Evolutionary conservation across 176 grass and related monocot genomes (phyloP).

Genomic region (Ampelocalamus luodianensis): DNA sequence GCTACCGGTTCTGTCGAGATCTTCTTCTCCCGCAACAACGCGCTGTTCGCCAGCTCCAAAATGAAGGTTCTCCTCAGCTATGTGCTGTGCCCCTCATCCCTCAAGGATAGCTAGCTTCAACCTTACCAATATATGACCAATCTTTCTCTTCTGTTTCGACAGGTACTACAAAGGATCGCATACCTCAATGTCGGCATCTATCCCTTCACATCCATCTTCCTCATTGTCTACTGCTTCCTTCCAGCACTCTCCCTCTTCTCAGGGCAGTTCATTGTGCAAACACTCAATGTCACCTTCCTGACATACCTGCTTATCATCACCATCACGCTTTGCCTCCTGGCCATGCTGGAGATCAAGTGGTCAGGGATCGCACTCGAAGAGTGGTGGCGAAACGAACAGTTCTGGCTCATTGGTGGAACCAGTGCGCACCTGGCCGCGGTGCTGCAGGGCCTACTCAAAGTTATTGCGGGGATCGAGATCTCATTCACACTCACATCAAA

Average conservation of each 20-base stretch:
- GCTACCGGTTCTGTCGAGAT: constrained; percentile 97
- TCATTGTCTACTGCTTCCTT: constrained; percentile 97
- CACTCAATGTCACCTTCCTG: constrained; percentile 87
- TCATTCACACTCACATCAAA: constrained; percentile 98
- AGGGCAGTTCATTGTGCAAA: constrained; percentile 97
- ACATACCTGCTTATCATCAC: constrained; percentile 88
- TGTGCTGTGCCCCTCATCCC: too few species aligned
- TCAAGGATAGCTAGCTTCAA: constrained; percentile 22
- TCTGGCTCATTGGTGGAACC: constrained; percentile 96
- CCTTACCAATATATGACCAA: too few species aligned
- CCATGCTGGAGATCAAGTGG: constrained; percentile 95
- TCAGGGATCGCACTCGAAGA: constrained; percentile 93
- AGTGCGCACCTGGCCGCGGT: constrained; percentile 94
- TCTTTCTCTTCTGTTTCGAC: constrained; percentile 35
- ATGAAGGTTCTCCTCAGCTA: constrained; percentile 75
- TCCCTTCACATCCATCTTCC: constrained; percentile 96
- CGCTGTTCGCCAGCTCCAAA: constrained; percentile 78
- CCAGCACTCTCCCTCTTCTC: constrained; percentile 98
- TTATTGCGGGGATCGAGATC: constrained; percentile 90
- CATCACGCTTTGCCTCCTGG: constrained; percentile 82
- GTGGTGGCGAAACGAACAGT: constrained; percentile 98
- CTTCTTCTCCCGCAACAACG: constrained; percentile 97
- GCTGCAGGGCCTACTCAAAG: constrained; percentile 91
- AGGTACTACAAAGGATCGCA: constrained; percentile 82
- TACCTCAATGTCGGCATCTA: constrained; percentile 99